A percentile compares a stretch with the other conserved stretches of the same genome.
phyloP scores from a whole-genome alignment of 2,329 filamentous ascomycete species.

The Fusarium sp. region DNA sequence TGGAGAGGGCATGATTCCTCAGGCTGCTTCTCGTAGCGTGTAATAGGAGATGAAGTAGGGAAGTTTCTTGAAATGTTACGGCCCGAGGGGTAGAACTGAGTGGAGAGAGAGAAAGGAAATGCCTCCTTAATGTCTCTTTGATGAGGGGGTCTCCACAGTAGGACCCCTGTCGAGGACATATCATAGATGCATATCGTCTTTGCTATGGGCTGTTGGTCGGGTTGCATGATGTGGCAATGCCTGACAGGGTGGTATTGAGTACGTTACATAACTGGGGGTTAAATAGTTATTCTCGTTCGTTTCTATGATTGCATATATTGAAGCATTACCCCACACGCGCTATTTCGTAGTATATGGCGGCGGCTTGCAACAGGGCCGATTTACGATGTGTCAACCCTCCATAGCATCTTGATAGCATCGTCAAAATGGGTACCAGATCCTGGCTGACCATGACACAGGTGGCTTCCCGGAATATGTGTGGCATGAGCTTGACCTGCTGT shows the following conservation, averaged over 20 bases:
- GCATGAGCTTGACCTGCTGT: no score
- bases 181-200: neutral
- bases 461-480: no score
- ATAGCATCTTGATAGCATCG: no score
- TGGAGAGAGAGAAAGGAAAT: neutral
- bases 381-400: no score
- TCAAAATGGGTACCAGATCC: no score
- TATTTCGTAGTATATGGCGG: no score
- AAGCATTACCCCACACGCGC: no score
- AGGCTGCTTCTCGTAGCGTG: neutral
- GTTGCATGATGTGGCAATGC: neutral
- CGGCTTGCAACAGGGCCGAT: no score
- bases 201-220: neutral
- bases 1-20: neutral
- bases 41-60: neutral
- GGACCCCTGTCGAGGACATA: neutral
- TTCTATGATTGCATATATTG: no score
- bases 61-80: neutral
- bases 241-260: neutral
- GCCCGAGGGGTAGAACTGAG: neutral
- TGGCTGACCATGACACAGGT: no score
- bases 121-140: neutral
- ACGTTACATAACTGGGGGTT: neutral
- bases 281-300: neutral
- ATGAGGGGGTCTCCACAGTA: neutral